phyloP scores from a whole-genome alignment of 768 basidiomycete genomes.

The Pleurotus tuber-regium region DNA sequence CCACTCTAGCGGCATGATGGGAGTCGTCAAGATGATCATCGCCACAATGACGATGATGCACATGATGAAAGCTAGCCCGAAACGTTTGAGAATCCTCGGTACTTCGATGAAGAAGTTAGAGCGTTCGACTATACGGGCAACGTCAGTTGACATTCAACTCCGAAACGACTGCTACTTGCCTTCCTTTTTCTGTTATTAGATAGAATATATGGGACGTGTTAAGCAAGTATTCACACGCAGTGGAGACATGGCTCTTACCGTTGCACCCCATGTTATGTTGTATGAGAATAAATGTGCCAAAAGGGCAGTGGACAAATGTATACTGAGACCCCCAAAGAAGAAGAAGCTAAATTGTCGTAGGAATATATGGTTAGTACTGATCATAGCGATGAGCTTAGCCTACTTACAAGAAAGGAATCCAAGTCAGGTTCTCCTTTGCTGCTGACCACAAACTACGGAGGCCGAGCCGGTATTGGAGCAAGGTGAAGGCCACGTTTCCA shows the following conservation, averaged over 20 bases:
- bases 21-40: conserved; percentile 56
- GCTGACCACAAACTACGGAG: conserved; percentile 47
- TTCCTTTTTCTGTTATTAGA: conserved; percentile 7
- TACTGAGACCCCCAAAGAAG: conserved; percentile 74
- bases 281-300: conserved; percentile 73
- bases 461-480: conserved; percentile 69
- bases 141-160: not conserved
- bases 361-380: not conserved
- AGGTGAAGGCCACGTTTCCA: conserved; percentile 65
- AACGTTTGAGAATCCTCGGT: conserved; percentile 79
- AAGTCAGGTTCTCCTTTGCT: conserved; percentile 57
- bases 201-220: not conserved
- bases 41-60: conserved; percentile 47
- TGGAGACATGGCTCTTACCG: conserved; percentile 52
- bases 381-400: conserved; percentile 4
- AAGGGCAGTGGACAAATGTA: conserved; percentile 64
- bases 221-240: not conserved
- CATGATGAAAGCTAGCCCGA: conserved; percentile 62
- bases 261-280: conserved; percentile 78
- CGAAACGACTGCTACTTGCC: conserved; percentile 1
- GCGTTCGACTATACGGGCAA: conserved; percentile 73
- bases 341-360: conserved; percentile 50
- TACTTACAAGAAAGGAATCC: conserved; percentile 75
- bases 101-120: conserved; percentile 92
- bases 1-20: conserved; percentile 62